A percentile compares a stretch with the other conserved stretches of the same genome.
Evolutionary conservation across 2,329 filamentous ascomycete species (phyloP).

Genomic region (Arthroderma sp.): DNA sequence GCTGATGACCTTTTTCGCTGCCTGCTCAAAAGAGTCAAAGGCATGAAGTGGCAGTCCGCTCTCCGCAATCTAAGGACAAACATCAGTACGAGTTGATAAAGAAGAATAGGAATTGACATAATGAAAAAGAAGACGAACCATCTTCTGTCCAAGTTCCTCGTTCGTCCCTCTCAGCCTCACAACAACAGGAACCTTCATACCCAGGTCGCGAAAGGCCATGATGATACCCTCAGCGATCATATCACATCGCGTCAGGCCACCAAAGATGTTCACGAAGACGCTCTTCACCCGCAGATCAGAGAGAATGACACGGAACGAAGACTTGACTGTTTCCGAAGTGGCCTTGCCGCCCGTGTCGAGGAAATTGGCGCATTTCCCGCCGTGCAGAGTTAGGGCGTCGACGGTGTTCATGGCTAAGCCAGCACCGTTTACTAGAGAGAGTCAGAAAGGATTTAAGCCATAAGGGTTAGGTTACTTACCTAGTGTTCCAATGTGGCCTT

Average conservation of each 20-base stretch:
- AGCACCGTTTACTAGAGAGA: constrained; percentile 61
- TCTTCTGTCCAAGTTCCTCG: constrained; percentile 55
- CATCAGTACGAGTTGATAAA: neutral
- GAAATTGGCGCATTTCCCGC: constrained; percentile 66
- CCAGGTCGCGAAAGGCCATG: constrained; percentile 57
- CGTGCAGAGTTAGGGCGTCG: constrained; percentile 58
- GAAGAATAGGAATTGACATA: neutral
- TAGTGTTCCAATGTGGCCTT: constrained; percentile 61
- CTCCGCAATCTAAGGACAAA: constrained; percentile 42
- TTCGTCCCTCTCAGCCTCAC: constrained; percentile 65
- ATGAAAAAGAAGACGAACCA: constrained; percentile 33
- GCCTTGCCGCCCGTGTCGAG: constrained; percentile 84
- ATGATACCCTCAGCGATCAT: constrained; percentile 71
- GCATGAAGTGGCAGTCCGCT: constrained; percentile 57
- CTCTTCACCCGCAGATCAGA: constrained; percentile 59
- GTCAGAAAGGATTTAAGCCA: neutral
- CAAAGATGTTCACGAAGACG: constrained; percentile 61
- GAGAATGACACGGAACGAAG: constrained; percentile 62
- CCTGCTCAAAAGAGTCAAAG: constrained; percentile 64
- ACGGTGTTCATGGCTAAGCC: constrained; percentile 86
- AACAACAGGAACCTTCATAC: constrained; percentile 59
- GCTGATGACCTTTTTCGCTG: constrained; percentile 54
- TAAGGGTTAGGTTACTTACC: constrained; percentile 20
- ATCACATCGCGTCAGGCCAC: constrained; percentile 58
- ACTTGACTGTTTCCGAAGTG: constrained; percentile 66